Conservation (phyloP, 2,329 filamentous ascomycete genomes). For the Fusarium anthophilum region DNA sequence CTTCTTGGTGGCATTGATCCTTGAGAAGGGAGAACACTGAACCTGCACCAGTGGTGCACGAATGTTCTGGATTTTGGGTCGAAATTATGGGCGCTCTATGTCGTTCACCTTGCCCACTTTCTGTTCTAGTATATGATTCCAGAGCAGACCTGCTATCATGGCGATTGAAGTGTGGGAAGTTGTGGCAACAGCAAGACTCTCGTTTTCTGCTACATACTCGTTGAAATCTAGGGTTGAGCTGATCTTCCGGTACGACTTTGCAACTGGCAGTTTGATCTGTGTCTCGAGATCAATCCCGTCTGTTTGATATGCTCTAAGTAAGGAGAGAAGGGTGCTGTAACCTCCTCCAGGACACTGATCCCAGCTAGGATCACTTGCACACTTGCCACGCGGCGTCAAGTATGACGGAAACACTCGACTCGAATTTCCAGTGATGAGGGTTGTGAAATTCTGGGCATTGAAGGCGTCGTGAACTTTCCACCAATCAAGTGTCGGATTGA, state of each 20-base stretch:
- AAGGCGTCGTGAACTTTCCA: neutral
- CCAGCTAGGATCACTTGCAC: neutral
- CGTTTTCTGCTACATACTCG: neutral
- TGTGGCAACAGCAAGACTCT: neutral
- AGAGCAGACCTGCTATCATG: neutral
- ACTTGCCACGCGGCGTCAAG: neutral
- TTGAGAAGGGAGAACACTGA: neutral
- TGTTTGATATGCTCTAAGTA: fast-evolving
- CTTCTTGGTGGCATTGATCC: neutral
- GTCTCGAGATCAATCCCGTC: neutral
- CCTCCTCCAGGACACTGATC: neutral
- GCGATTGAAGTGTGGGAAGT: neutral
- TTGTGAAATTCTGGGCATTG: neutral
- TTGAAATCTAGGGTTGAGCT: neutral
- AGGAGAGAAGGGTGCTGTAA: neutral
- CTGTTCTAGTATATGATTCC: neutral
- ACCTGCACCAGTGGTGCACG: neutral
- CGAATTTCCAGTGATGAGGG: neutral
- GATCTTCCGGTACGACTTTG: neutral
- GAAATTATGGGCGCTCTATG: neutral
- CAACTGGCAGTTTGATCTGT: neutral
- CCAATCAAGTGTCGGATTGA: neutral
- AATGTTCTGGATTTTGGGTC: fast-evolving
- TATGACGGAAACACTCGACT: neutral
- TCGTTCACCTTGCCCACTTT: neutral